Percentiles rank a stretch among this genome's conserved stretches.
These are phyloP conservation scores for Fagus crenata DNA, from an alignment of 306 rosid genomes.

Conservation along the genomic window DNA sequence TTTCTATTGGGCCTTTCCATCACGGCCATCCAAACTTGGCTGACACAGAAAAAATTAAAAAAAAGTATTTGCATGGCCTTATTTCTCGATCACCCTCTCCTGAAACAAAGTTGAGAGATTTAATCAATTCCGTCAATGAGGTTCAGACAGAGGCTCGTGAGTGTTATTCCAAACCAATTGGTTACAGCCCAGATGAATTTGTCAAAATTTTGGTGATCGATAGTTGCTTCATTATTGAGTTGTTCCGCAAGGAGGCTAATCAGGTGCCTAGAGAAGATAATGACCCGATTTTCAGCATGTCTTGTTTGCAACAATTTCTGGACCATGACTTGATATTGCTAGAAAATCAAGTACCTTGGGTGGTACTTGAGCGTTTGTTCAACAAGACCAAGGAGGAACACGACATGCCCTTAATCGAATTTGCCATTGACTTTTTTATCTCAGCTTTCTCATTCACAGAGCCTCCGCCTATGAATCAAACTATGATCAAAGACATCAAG, in stretches of 20 bases:
- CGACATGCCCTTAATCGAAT: neutral
- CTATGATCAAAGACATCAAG: neutral
- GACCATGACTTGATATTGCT: conserved; percentile 16
- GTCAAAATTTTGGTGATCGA: conserved; percentile 31
- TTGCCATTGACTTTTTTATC: neutral
- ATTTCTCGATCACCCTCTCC: neutral
- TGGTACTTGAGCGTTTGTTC: conserved; percentile 18
- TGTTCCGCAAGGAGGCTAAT: conserved; percentile 5
- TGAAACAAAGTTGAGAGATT: neutral
- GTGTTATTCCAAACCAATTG: conserved; percentile 10
- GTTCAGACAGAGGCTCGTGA: neutral
- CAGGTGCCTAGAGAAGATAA: neutral
- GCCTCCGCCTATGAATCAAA: neutral
- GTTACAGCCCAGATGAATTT: neutral
- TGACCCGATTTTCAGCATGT: conserved; percentile 7
- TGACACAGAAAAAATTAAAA: conserved; percentile 9
- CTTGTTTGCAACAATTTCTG: conserved; percentile 1
- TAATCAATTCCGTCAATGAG: neutral
- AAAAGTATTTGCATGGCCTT: conserved; percentile 5
- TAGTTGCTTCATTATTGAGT: conserved; percentile 32
- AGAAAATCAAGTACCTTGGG: conserved; percentile 17
- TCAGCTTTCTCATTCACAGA: neutral
- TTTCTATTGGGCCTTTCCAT: conserved; percentile 30
- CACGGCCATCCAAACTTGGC: neutral
- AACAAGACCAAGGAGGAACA: fast-evolving